Base-by-base conservation (phyloP, 495 filamentous ascomycete species). In the Hypoxylon crocopeplum region DNA sequence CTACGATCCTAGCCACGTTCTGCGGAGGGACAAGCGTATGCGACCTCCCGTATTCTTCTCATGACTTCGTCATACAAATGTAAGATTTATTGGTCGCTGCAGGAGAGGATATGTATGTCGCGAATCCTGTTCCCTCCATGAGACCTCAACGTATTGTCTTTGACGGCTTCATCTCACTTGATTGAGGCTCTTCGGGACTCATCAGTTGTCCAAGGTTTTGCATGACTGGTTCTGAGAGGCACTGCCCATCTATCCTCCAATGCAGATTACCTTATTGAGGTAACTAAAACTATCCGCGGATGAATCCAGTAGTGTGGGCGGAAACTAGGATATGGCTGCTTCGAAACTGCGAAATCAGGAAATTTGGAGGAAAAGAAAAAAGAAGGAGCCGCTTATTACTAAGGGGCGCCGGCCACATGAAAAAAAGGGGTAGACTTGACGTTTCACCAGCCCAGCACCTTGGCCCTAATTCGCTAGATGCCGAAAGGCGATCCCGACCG, bases 1-100 rank as follows among this genome's bases (percentile, higher is more conserved):
- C 61, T 21, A 56, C 37, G 33, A 64, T 29, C 55, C 54, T 39
- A 37, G 61, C 44, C 30, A 40, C 36, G 41, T 45, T 50, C 24
- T 54, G 20, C 19, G 12, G 34, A n/a, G 8, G 20, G 22, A 5
- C 25, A 47, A 45, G 8, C 7, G 5, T 34, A 3, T 17, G 4
- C 27, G 2, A 13, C 12, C 7, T 48, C 12, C 30, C n/a, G 7
- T 55, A 19, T 17, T 38, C 1, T 7, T 13, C 27, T 63, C 22
- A 20, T 48, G 40, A n/a, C 24, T 42, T 42, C 1, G 50, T 61
- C 24, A 19, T 48, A 42, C 51, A 20, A 45, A 49, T 33, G 50
- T 30, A 39, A 29, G 38, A 49, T 62, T 39, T 33, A 41, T 50
- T 48, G 12, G 32, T 13, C 32, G 8, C 32, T 6, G 38, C 38